Evolutionary conservation across 2,329 filamentous ascomycete species (phyloP), one percentile per base, ranked within the genome.

Genomic region (Colletotrichum brevisporum): DNA sequence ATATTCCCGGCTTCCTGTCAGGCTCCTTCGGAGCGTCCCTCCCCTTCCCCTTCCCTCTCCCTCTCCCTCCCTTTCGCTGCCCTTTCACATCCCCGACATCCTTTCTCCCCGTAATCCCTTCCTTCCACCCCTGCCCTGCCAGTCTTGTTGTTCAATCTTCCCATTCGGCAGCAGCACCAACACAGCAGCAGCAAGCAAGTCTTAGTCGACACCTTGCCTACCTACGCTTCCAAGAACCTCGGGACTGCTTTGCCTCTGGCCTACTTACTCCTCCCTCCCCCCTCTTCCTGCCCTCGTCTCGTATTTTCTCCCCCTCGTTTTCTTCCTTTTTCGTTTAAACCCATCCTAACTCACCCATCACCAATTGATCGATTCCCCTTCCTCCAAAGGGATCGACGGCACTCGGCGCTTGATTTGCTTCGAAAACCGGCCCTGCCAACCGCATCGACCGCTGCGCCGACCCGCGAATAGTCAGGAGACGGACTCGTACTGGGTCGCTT

Each of bases 241-340:
- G 31, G 51, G 60, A 56, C 60, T 39, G 48, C 21, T 52, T 52
- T 21, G 21, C 26, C 50, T 31, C 16, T 26, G 21, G 21, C 24
- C 26, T 36, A 36, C 31, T 9, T 36, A 36, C 31, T 59, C 50
- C 47, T 51, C 47, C 45, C 47, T 59, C 26, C 39, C 56, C 36
- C 16, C 31, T 53, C 36, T 52, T 51, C 26, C 36, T 45, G 57
- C 57, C 47, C 52, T 41, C 27, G 39, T 21, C 50, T 50, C 24
- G 43, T 16, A 59, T 68, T 71, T 74, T 69, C 72, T 74, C 71
- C 74, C 75, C 75, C 72, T 74, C 71, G 75, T 74, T 76, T 76
- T 74, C 75, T 72, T 72, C 72, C 72, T 72, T 76, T 75, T 75
- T 73, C 71, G 76, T 76, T 75, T 76, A 77, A 52, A 39, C 27